A percentile compares a stretch with the other conserved stretches of the same genome.
These are phyloP conservation scores for Drechslera avenae DNA, from an alignment of 2,329 filamentous ascomycete species.

Conservation along the genomic window DNA sequence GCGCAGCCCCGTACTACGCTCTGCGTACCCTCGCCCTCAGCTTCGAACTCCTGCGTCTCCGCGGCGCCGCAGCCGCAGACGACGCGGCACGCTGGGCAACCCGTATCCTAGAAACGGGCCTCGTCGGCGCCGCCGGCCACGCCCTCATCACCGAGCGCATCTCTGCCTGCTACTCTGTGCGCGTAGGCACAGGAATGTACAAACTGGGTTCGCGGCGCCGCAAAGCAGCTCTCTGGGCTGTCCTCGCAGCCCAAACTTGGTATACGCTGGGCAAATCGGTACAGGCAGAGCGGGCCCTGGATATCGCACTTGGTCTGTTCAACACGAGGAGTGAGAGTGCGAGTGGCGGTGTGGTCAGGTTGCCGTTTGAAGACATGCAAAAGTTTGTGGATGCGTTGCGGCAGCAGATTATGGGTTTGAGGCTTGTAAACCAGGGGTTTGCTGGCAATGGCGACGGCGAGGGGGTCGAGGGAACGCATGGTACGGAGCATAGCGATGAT, in stretches of 20 bases:
- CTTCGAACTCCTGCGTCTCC: constrained; percentile 80
- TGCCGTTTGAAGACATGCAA: constrained; percentile 60
- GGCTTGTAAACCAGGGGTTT: constrained; percentile 50
- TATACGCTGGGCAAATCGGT: constrained; percentile 74
- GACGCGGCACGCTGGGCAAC: constrained; percentile 86
- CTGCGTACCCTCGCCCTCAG: constrained; percentile 76
- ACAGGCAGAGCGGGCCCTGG: constrained; percentile 78
- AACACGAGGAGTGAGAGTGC: constrained; percentile 42
- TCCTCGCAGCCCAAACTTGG: constrained; percentile 85
- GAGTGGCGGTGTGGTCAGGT: constrained; percentile 17
- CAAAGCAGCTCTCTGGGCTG: constrained; percentile 89
- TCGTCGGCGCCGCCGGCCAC: constrained; percentile 76
- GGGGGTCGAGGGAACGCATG: neutral
- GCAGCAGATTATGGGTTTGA: constrained; percentile 60
- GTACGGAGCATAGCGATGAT: constrained; percentile 38
- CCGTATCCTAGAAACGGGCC: constrained; percentile 72
- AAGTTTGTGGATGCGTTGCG: constrained; percentile 71
- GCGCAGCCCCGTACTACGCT: constrained; percentile 77
- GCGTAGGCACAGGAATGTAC: constrained; percentile 68
- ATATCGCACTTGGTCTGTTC: constrained; percentile 67
- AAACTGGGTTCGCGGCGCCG: constrained; percentile 73
- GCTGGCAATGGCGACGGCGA: constrained; percentile 40
- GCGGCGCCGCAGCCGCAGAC: constrained; percentile 80
- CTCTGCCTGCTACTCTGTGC: constrained; percentile 80
- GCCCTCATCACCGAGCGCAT: constrained; percentile 86